These are phyloP conservation scores for Brassica rapa DNA, from an alignment of 345 rosid genomes.

Conservation along the genomic window DNA sequence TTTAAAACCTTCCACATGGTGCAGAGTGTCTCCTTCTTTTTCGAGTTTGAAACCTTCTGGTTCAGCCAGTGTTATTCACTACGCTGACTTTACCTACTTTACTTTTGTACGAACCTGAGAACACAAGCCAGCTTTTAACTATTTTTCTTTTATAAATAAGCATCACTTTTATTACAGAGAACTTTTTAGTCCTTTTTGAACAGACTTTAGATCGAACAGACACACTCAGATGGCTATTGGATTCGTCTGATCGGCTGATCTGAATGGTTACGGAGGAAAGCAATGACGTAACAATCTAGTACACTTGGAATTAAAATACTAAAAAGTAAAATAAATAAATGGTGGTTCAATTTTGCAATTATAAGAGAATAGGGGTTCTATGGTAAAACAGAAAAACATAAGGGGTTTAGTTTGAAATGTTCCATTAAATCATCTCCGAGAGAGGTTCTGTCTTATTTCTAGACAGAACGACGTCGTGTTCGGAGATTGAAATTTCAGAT, in stretches of 20 bases:
- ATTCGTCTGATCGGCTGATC: neutral
- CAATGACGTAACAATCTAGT: neutral
- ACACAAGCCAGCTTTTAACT: neutral
- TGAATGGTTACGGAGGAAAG: slow-evolving; percentile 7
- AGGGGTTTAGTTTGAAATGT: too few species aligned
- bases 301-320: neutral
- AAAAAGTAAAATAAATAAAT: neutral
- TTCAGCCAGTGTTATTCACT: neutral
- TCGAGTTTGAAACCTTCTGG: neutral
- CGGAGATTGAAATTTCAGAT: slow-evolving; percentile 40
- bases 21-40: neutral
- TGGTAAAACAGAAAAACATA: neutral
- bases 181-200: neutral
- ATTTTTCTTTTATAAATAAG: neutral
- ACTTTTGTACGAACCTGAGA: neutral
- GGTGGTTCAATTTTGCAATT: neutral
- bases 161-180: neutral
- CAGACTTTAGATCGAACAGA: neutral
- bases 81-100: slow-evolving; percentile 7
- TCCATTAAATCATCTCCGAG: too few species aligned
- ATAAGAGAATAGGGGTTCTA: neutral
- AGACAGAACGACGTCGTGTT: slow-evolving; percentile 40
- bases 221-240: neutral
- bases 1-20: neutral
- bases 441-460: too few species aligned